Conservation (phyloP, 1,284 basidiomycete species). For the Cryptococcus jaspeensis region DNA sequence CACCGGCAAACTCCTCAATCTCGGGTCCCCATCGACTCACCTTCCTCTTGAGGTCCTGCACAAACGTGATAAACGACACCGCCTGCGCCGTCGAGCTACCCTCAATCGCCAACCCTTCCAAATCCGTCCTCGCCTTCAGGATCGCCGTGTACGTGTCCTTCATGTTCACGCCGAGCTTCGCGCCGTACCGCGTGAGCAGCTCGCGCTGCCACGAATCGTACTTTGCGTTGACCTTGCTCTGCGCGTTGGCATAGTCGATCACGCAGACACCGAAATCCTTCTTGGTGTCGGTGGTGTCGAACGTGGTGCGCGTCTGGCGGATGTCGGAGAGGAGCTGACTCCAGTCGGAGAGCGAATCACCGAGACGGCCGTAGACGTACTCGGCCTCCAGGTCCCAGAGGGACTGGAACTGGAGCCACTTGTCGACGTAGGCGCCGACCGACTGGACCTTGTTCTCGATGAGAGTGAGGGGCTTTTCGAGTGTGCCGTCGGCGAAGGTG, state of each 20-base stretch:
- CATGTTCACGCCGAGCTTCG: conserved; percentile 89
- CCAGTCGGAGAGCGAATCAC: conserved; percentile 90
- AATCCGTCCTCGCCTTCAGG: conserved; percentile 85
- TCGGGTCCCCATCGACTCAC: conserved; percentile 96
- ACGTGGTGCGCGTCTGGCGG: conserved; percentile 91
- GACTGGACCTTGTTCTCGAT: conserved; percentile 77
- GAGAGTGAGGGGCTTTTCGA: conserved; percentile 78
- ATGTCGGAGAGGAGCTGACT: conserved; percentile 93
- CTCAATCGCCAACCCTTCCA: conserved; percentile 83
- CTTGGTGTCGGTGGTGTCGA: conserved; percentile 92
- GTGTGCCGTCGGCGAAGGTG: conserved; percentile 67
- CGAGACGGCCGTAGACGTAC: conserved; percentile 85
- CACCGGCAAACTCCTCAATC: conserved; percentile 88
- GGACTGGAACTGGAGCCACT: conserved; percentile 99
- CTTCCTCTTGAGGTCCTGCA: conserved; percentile 97
- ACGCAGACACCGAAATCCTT: conserved; percentile 89
- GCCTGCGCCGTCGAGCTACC: conserved; percentile 80
- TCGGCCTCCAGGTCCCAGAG: conserved; percentile 98
- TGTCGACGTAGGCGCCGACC: conserved; percentile 84
- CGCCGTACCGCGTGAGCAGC: conserved; percentile 85
- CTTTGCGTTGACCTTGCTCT: conserved; percentile 95
- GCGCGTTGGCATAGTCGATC: conserved; percentile 97
- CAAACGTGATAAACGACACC: conserved; percentile 98
- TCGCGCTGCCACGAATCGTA: conserved; percentile 98
- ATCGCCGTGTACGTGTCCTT: conserved; percentile 94